Conservation (phyloP, 768 basidiomycete species). For the Tricholomella constricta region DNA sequence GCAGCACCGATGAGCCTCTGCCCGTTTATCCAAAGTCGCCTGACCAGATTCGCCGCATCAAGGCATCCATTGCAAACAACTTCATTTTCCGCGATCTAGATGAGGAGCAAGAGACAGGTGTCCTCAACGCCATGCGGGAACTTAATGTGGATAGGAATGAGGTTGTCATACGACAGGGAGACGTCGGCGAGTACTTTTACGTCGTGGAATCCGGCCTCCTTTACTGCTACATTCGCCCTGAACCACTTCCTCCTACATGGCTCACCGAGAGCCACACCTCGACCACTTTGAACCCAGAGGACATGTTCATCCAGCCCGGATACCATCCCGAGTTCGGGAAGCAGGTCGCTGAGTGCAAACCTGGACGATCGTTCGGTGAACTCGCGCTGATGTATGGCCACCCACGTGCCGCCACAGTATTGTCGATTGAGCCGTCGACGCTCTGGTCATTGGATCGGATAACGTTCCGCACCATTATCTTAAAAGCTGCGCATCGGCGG, state of each 20-base stretch:
- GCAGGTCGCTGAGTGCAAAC: conserved; percentile 81
- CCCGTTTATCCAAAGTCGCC: conserved; percentile 78
- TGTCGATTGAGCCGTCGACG: conserved; percentile 79
- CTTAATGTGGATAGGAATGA: conserved; percentile 67
- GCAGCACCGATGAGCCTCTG: conserved; percentile 61
- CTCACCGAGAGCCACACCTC: conserved; percentile 44
- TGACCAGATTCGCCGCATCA: conserved; percentile 87
- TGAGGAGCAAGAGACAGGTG: conserved; percentile 92
- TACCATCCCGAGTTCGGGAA: conserved; percentile 74
- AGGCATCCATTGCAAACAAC: conserved; percentile 81
- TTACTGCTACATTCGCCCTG: conserved; percentile 78
- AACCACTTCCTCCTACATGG: conserved; percentile 64
- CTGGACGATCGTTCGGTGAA: conserved; percentile 92
- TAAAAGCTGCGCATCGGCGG: conserved; percentile 88
- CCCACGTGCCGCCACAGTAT: conserved; percentile 91
- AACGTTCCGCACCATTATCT: conserved; percentile 96
- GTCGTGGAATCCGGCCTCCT: conserved; percentile 90
- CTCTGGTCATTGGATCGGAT: conserved; percentile 97
- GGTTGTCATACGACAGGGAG: conserved; percentile 96
- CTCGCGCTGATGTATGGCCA: conserved; percentile 98
- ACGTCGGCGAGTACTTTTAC: conserved; percentile 97
- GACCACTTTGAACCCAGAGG: conserved; percentile 39
- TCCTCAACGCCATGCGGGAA: conserved; percentile 95
- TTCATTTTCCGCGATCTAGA: conserved; percentile 97
- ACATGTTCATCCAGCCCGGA: conserved; percentile 63